Percentiles rank a stretch among this genome's conserved stretches.
phyloP scores from a whole-genome alignment of 2,329 filamentous ascomycete genomes.

The Berkeleyomyces basicola region DNA sequence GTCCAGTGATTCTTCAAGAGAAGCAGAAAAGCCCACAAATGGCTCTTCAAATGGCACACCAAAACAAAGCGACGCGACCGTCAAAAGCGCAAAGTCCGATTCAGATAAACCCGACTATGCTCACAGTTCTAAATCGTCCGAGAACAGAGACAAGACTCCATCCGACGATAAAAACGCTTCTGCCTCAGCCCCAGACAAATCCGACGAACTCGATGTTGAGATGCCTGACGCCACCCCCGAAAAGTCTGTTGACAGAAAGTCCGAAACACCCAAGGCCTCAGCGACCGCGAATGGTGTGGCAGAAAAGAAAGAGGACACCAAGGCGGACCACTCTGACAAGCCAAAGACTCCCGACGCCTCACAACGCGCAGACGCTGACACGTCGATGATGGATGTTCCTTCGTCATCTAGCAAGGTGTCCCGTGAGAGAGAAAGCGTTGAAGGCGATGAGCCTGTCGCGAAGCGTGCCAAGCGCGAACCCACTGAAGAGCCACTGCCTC shows the following conservation, averaged over 20 bases:
- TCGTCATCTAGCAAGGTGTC: conserved; percentile 41
- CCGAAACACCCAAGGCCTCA: neutral
- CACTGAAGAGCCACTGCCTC: conserved; percentile 24
- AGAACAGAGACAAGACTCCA: neutral
- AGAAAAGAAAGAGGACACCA: neutral
- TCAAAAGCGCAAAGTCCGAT: neutral
- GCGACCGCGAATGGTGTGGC: neutral
- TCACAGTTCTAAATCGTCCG: neutral
- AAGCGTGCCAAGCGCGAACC: conserved; percentile 67
- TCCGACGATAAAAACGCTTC: neutral
- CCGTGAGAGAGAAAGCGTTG: conserved; percentile 64
- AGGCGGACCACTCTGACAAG: neutral
- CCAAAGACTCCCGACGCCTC: conserved; percentile 8
- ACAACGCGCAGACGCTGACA: conserved; percentile 17
- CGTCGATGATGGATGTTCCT: conserved; percentile 28
- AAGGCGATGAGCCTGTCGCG: conserved; percentile 45
- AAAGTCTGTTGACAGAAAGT: neutral
- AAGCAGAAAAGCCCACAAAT: neutral
- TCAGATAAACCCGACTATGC: neutral
- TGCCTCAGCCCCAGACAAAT: neutral
- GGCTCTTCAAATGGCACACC: neutral
- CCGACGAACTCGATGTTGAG: neutral
- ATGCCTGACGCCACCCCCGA: neutral
- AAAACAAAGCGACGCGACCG: neutral
- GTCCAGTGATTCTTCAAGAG: neutral